Evolutionary conservation across 108 stramenopile species (phyloP), one percentile per base, ranked within the genome.

Genomic region (Thalassiosira profunda): DNA sequence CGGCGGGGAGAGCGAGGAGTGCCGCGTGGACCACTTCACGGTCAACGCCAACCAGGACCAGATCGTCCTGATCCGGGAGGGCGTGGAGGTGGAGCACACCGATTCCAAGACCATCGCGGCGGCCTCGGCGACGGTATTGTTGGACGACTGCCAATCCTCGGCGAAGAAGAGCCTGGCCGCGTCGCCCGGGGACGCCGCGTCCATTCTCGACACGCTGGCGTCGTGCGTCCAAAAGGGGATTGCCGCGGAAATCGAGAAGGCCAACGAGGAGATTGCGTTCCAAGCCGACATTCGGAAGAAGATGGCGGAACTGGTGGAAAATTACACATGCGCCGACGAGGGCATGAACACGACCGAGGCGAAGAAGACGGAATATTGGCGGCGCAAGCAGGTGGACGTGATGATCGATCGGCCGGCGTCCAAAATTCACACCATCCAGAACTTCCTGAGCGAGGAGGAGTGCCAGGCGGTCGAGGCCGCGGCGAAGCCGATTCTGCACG

Each of bases 381-480:
- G 63, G 49, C 37, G 47, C 28, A 43, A 35, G 17, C 70, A 55
- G 12, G 94, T 92, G 0, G 47, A 77, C 0, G 61, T 96, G 21
- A 71, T 89, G 79, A 67, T 90, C 34, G 86, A 95, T 48, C 81
- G 91, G 0, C 86, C 91, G 1, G 76, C 84, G 0, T 75, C 79
- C 9, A 79, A 67, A 23, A 87, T 97, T 68, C 89, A 91, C 57
- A 59, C 86, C 11, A 60, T 95, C 43, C 72, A 94, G 21, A 72
- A 93, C 45, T 97, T 95, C 58, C 69, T 94, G n/a, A 68, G 70
- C 3, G 75, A 74, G 7, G 90, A 94, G 7, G 96, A 97, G 74
- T 97, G 96, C 67, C 38, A 42, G 49, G 92, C 88, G 24, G 82
- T 97, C 74, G 87, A 83, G 63, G 75, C 78, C 18, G 67, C 57